Base-by-base conservation (phyloP, 2,329 filamentous ascomycete species). In the Scortechinia acanthostroma region DNA sequence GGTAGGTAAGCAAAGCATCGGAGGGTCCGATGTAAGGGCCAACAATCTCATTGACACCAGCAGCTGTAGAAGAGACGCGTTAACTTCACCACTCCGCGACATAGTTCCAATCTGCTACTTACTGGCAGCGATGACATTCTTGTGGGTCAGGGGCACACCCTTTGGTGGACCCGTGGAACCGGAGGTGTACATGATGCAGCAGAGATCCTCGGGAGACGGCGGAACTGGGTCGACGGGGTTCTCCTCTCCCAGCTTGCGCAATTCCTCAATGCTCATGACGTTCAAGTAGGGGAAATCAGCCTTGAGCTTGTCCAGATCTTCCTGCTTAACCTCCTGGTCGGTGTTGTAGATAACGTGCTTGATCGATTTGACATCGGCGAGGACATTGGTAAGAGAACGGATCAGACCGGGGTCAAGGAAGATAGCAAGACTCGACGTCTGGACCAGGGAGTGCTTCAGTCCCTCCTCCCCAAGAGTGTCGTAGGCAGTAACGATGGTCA, bases 401-500 rank as follows among this genome's bases (percentile, higher is more conserved):
- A 86, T 65, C 35, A 91, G 78, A 53, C 81, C 76, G 16, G 86
- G 83, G 59, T 91, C 87, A 47, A 88, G 73, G 73, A 86, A 89
- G 65, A 90, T 84, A 58, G 77, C 76, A 59, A 81, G 82, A 48
- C 84, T 83, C 50, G 76, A 70, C 43, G 86, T 89, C 55, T 87
- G 83, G 28, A 80, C 71, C 61, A 90, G 74, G 3, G 85, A 88
- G 65, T 89, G 84, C 61, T 77, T 78, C 51, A 90, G 67, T 37
- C 86, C 86, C 54, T 87, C 82, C 61, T 88, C 83, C 42, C 86
- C 86, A 16, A 90, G 77, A 4, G 86, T 89, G 63, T 89, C 86
- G 63, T 90, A 90, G 37, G 86, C 85, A n/a, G 86, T 91, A 47
- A 91, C 86, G 53, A 90, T 86, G 45, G 87, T 80, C 66, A 93